Conservation (phyloP, 345 rosid species). For the Iberis pinnata region DNA sequence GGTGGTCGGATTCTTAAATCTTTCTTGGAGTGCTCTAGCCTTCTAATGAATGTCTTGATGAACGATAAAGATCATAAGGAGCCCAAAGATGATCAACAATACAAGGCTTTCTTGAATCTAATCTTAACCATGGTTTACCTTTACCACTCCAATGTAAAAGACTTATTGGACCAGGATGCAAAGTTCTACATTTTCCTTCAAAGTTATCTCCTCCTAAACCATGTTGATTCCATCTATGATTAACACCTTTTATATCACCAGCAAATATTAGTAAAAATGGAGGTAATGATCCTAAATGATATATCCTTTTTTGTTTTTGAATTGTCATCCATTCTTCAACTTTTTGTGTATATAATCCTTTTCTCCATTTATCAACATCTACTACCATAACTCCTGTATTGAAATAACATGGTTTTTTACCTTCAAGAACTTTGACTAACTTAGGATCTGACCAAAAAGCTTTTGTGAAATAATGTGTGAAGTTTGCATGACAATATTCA, state of each 20-base stretch:
- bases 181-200: constrained; percentile 48
- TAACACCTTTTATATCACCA: constrained; percentile 50
- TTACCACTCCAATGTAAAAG: constrained; percentile 70
- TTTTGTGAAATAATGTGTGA: constrained; percentile 44
- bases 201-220: constrained; percentile 65
- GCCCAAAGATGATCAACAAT: constrained; percentile 61
- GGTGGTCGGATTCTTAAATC: too few relatives aligned
- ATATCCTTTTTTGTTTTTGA: constrained; percentile 51
- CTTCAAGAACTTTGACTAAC: constrained; percentile 37
- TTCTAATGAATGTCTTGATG: constrained; percentile 45
- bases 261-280: constrained; percentile 58
- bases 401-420: constrained; percentile 54
- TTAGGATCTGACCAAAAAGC: constrained; percentile 45
- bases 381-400: constrained; percentile 69
- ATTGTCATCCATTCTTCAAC: constrained; percentile 59
- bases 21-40: too few relatives aligned
- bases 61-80: constrained; percentile 59
- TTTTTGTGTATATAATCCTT: constrained; percentile 36
- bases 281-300: constrained; percentile 59
- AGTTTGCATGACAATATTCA: constrained; percentile 59
- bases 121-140: constrained; percentile 63
- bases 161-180: constrained; percentile 69
- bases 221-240: constrained; percentile 70
- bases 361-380: constrained; percentile 59
- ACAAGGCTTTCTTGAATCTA: constrained; percentile 55